phyloP scores from a whole-genome alignment of 225 moss, liverwort and hornwort species.

The Anthoceros angustus region DNA sequence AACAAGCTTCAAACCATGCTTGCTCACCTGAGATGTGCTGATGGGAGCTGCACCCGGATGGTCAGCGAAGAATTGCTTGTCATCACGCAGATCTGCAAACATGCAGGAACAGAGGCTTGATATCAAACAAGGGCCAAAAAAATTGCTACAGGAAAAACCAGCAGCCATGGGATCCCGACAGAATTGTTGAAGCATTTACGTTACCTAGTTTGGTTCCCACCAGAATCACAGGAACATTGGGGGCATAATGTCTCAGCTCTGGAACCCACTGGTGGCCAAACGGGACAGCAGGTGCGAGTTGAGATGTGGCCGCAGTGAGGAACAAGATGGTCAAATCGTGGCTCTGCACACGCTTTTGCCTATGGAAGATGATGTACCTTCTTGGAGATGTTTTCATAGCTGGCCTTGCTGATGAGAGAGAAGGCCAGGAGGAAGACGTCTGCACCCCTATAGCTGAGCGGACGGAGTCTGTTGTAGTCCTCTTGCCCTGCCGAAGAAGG shows the following conservation, averaged over 20 bases:
- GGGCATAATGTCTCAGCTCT: constrained; percentile 99
- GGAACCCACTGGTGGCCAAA: constrained; percentile 74
- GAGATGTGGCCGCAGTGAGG: background rate
- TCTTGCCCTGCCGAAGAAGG: constrained; percentile 65
- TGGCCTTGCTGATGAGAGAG: constrained; percentile 76
- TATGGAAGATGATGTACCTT: constrained; percentile 38
- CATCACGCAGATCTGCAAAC: constrained; percentile 87
- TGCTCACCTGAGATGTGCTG: constrained; percentile 57
- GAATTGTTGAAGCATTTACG: background rate
- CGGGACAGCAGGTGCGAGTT: background rate
- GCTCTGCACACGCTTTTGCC: background rate
- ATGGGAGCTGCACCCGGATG: constrained; percentile 98
- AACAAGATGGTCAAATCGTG: background rate
- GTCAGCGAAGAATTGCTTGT: constrained; percentile 88
- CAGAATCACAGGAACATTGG: constrained; percentile 89
- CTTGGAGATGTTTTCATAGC: constrained; percentile 97
- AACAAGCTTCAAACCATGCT: background rate
- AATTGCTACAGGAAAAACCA: background rate
- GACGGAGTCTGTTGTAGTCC: constrained; percentile 95
- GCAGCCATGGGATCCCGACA: too few species aligned
- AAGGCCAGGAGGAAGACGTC: constrained; percentile 97
- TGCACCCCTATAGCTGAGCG: constrained; percentile 95
- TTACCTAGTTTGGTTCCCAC: constrained; percentile 97
- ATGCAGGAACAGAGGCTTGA: background rate
- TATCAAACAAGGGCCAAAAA: background rate